These are phyloP conservation scores for Alternaria triticimaculans DNA, from an alignment of 2,329 filamentous ascomycete species.

Conservation along the genomic window DNA sequence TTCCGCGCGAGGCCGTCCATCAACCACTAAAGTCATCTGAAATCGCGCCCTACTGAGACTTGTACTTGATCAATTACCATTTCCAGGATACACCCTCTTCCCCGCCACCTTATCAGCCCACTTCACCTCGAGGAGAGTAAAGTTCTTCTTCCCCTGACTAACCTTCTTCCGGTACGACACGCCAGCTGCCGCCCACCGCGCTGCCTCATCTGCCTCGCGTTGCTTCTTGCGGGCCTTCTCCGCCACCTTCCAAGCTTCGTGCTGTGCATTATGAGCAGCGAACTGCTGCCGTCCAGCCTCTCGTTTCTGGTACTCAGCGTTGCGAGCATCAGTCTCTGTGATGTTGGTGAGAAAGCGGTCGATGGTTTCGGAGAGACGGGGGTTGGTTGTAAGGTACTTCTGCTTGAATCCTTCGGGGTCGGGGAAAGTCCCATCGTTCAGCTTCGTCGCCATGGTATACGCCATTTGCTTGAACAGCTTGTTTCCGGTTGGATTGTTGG, in stretches of 20 bases:
- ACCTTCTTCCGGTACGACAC: constrained; percentile 3
- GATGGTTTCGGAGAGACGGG: not conserved
- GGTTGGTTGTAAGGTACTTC: not conserved
- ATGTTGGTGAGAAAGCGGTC: not conserved
- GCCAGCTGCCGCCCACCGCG: not conserved
- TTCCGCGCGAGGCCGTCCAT: not conserved
- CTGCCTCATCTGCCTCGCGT: not conserved
- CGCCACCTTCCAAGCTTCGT: not conserved
- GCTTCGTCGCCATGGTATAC: not conserved
- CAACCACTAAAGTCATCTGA: not conserved
- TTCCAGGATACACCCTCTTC: not conserved
- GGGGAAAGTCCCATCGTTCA: not conserved
- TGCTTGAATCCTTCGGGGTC: not conserved
- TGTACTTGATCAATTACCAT: not conserved
- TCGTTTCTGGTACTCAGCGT: not conserved
- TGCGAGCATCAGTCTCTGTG: not conserved
- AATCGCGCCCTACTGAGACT: too few relatives aligned
- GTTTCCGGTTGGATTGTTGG: not conserved
- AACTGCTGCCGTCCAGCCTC: not conserved
- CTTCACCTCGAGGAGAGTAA: not conserved
- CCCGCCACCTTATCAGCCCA: not conserved
- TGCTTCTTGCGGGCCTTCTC: not conserved
- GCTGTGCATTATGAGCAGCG: not conserved
- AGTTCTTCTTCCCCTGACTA: not conserved
- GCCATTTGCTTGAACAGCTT: constrained; percentile 13